Evolutionary conservation across 345 rosid genomes (phyloP).

Genomic region (Angophora floribunda): DNA sequence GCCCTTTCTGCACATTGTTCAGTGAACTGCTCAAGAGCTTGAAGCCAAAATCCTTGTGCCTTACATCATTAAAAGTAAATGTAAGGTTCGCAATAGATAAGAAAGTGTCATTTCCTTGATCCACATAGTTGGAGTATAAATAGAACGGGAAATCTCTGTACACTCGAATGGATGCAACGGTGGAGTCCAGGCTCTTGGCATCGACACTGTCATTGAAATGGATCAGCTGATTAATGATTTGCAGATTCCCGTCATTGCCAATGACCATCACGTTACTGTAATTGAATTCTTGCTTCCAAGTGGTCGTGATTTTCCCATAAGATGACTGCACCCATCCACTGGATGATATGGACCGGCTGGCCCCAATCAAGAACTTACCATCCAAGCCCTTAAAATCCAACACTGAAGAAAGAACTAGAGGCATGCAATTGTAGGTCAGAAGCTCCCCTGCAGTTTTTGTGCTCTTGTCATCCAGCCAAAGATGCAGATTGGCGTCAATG

Average conservation of each 20-base stretch:
- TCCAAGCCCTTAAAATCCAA: slow-evolving; percentile 38
- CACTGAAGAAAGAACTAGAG: slow-evolving; percentile 19
- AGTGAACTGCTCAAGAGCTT: slow-evolving; percentile 18
- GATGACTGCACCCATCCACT: slow-evolving; percentile 64
- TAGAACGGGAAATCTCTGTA: slow-evolving; percentile 36
- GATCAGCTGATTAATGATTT: slow-evolving; percentile 55
- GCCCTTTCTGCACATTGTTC: slow-evolving; percentile 43
- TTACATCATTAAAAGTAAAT: slow-evolving; percentile 52
- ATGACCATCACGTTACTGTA: slow-evolving; percentile 52
- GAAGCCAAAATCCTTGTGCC: slow-evolving; percentile 7
- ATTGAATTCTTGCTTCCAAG: slow-evolving; percentile 31
- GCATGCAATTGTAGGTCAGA: slow-evolving; percentile 22
- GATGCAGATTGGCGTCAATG: slow-evolving; percentile 82
- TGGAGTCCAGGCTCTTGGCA: slow-evolving; percentile 12
- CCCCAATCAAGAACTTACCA: slow-evolving; percentile 45
- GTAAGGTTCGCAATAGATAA: slow-evolving; percentile 26
- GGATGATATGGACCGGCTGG: slow-evolving; percentile 39
- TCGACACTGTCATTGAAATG: slow-evolving; percentile 34
- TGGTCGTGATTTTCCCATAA: slow-evolving; percentile 46
- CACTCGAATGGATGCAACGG: slow-evolving; percentile 14
- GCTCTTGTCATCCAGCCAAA: slow-evolving; percentile 58
- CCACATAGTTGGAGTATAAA: slow-evolving; percentile 18
- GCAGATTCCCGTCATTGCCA: slow-evolving; percentile 36
- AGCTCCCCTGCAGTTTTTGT: slow-evolving; percentile 47
- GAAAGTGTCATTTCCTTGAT: slow-evolving; percentile 25